Evolutionary conservation across 805 yeast genomes (phyloP).

Genomic region (Millerago galiae): DNA sequence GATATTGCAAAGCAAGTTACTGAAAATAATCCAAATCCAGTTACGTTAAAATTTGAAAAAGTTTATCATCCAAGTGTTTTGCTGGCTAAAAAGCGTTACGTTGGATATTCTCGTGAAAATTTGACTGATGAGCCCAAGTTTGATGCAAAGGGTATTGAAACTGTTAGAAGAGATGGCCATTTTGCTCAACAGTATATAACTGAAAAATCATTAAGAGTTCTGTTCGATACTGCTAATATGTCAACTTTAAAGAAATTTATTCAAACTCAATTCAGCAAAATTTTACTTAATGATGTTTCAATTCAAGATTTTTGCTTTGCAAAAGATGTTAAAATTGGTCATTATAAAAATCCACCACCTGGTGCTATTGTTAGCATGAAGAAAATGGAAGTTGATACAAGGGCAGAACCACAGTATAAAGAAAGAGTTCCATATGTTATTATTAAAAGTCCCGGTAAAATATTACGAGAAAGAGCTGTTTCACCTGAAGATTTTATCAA

Average conservation of each 20-base stretch:
- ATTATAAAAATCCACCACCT: slow-evolving; percentile 82
- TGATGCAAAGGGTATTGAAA: slow-evolving; percentile 96
- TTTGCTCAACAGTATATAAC: slow-evolving; percentile 85
- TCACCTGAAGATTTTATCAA: slow-evolving; percentile 70
- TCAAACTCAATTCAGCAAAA: slow-evolving; percentile 57
- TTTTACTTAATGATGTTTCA: slow-evolving; percentile 55
- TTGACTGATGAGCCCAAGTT: slow-evolving; percentile 50
- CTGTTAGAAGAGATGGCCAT: slow-evolving; percentile 89
- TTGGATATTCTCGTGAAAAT: slow-evolving; percentile 72
- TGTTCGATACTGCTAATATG: slow-evolving; percentile 70
- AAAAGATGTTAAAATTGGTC: slow-evolving; percentile 79
- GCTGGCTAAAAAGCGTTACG: slow-evolving; percentile 84
- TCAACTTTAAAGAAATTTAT: slow-evolving; percentile 65
- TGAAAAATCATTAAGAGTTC: slow-evolving; percentile 55
- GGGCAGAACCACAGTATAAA: slow-evolving; percentile 79
- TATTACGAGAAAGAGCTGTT: slow-evolving; percentile 70
- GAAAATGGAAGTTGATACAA: slow-evolving; percentile 53
- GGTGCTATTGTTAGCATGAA: slow-evolving; percentile 81
- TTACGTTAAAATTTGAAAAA: slow-evolving; percentile 82
- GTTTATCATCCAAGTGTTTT: slow-evolving; percentile 84
- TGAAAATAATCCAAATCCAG: slow-evolving; percentile 66
- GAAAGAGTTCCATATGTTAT: slow-evolving; percentile 90
- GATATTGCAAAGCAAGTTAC: slow-evolving; percentile 65
- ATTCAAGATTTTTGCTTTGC: slow-evolving; percentile 88
- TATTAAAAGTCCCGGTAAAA: slow-evolving; percentile 47